phyloP scores from a whole-genome alignment of 2,329 filamentous ascomycete species.

The Ophiostoma angusticollis region DNA sequence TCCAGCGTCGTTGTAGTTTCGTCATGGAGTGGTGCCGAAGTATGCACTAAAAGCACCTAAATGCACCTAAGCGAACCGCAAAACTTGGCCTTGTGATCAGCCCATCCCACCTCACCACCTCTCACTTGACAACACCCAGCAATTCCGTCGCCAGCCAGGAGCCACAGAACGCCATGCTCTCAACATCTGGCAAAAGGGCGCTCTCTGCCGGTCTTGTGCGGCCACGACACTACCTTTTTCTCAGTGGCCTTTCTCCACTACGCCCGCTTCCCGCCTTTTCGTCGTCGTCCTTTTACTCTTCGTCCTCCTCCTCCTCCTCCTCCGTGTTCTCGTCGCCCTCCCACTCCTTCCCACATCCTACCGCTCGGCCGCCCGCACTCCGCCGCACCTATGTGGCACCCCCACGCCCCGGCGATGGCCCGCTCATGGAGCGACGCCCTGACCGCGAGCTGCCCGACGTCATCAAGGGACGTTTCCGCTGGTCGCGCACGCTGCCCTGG shows the following conservation, averaged over 20 bases:
- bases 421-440: slow-evolving; percentile 50
- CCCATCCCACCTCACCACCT: not conserved
- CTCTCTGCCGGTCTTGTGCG: slow-evolving; percentile 8
- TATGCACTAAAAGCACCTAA: slow-evolving; percentile 1
- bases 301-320: not conserved
- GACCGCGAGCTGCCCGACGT: slow-evolving; percentile 52
- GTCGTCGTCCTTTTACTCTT: slow-evolving; percentile 1
- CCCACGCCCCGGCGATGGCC: slow-evolving; percentile 46
- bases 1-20: not conserved
- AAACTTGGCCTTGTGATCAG: slow-evolving; percentile 7
- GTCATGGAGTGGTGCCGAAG: slow-evolving; percentile 3
- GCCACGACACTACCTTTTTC: slow-evolving; percentile 4
- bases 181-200: slow-evolving; percentile 7
- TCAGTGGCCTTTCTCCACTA: not conserved
- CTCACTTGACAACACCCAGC: not conserved
- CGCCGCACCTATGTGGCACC: slow-evolving; percentile 40
- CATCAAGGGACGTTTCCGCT: slow-evolving; percentile 38
- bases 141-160: too few relatives aligned
- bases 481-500: slow-evolving; percentile 64
- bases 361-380: not conserved
- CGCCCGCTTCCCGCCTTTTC: not conserved
- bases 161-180: slow-evolving; percentile 9
- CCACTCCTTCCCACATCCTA: not conserved
- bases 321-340: not conserved
- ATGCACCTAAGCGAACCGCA: slow-evolving; percentile 3